These are phyloP conservation scores for Datisca glomerata DNA, from an alignment of 306 rosid species.

Conservation along the genomic window DNA sequence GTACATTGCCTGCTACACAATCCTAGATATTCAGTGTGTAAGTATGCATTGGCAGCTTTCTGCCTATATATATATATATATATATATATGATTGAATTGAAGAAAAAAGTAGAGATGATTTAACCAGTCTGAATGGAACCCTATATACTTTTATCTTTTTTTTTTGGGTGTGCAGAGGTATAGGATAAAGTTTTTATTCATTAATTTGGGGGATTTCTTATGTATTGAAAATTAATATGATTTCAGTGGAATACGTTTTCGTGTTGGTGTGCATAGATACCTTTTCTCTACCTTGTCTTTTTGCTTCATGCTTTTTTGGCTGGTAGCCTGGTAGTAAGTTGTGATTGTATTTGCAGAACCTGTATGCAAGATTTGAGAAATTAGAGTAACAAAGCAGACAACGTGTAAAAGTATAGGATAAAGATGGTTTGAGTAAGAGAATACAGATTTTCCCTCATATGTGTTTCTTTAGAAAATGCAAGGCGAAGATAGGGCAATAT, in stretches of 20 bases:
- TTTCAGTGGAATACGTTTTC: conserved; percentile 71
- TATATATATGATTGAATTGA: no score
- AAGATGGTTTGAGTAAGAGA: no score
- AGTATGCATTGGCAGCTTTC: conserved; percentile 67
- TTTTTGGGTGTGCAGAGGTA: conserved; percentile 62
- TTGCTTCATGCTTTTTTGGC: conserved; percentile 16
- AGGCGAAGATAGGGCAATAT: no score
- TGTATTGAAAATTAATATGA: conserved; percentile 62
- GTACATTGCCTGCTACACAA: conserved; percentile 53
- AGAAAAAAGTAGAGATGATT: conserved; percentile 23
- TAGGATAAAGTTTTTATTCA: conserved; percentile 33
- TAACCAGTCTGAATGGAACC: conserved; percentile 46
- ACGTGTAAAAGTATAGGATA: no score
- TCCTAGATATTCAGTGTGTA: conserved; percentile 55
- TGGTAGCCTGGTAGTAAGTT: no score
- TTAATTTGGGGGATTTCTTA: conserved; percentile 31
- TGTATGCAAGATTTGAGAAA: no score
- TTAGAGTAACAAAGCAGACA: no score
- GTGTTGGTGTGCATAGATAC: conserved; percentile 83
- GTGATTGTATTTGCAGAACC: no score
- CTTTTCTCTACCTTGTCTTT: conserved; percentile 21
- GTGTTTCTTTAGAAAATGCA: no score
- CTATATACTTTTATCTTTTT: conserved; percentile 13
- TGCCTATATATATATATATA: conserved; percentile 46
- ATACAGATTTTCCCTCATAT: no score